Base-by-base conservation (phyloP, 805 yeast genomes). In the Candida montana region DNA sequence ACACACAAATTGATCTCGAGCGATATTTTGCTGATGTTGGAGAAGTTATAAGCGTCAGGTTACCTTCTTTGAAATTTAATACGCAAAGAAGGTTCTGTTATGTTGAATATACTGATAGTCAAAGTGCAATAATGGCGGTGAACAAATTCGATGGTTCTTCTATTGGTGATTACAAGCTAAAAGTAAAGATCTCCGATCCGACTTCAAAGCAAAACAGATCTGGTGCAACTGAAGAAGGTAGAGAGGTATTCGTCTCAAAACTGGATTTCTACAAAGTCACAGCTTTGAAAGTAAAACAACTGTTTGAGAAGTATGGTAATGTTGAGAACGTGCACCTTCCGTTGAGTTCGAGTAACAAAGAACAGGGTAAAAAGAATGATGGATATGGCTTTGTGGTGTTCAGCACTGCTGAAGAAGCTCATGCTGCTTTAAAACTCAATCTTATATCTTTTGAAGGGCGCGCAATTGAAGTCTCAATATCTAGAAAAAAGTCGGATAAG, bases 81-180 rank as follows among this genome's bases (percentile, higher is more conserved):
- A 56, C 75, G 5, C 70, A 71, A 24, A 68, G 93, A 42, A 58
- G 95, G 24, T 87, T 87, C 54, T 84, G 91, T 47, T 87, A 86
- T 53, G 68, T 83, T 13, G 93, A 84, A 51, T 79, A 63, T 48
- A 41, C 59, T 0, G 54, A 64, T 5, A 41, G 71, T 0, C 64
- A 65, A n/a, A 62, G 61, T 15, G 83, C 85, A 0, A 35, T 54
- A 0, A 38, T 48, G 0, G 82, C 84, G 0, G 63, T 74, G 1
- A 45, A 45, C 0, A 42, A 46, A 1, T 58, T 77, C 10, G 55
- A 81, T 53, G 75, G 69, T 0, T 59, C 51, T 31, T 53, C 47
- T 0, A 28, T 71, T 1, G 58, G 58, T 1, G 72, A 66, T 5
- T 72, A 65, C 44, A 59, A 54, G 15, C 47, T 86, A 16, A 66